Evolutionary conservation across 768 basidiomycete genomes (phyloP).

Genomic region (Lentinula detonsa): DNA sequence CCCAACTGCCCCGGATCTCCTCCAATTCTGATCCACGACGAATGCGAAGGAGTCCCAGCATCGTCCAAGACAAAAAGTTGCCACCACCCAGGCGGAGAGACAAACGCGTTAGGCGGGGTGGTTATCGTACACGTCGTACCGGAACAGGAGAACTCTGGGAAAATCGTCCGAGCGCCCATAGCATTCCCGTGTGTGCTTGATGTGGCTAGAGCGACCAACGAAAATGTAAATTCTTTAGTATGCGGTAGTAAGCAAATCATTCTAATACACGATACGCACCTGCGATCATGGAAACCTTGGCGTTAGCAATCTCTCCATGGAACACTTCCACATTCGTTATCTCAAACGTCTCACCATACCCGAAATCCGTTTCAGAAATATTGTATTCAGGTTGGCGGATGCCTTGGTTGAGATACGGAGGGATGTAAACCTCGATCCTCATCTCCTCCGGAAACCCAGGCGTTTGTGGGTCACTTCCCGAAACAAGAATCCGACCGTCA

Average conservation of each 20-base stretch:
- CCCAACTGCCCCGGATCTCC: constrained; percentile 67
- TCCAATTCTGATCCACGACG: constrained; percentile 72
- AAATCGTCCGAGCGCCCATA: constrained; percentile 68
- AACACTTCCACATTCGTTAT: constrained; percentile 44
- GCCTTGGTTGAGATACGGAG: constrained; percentile 74
- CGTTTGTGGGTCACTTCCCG: constrained; percentile 71
- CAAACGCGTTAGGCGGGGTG: constrained; percentile 62
- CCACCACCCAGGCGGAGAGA: constrained; percentile 74
- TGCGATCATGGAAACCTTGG: constrained; percentile 62
- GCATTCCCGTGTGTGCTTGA: constrained; percentile 76
- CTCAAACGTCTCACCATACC: constrained; percentile 42
- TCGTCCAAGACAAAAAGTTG: constrained; percentile 75
- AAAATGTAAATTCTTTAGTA: not conserved
- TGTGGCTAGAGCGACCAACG: constrained; percentile 33
- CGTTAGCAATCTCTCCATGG: constrained; percentile 32
- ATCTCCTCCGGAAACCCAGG: constrained; percentile 68
- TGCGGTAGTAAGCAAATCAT: not conserved
- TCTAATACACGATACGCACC: constrained; percentile 30
- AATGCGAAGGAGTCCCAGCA: constrained; percentile 64
- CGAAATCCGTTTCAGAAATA: constrained; percentile 58
- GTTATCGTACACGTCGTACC: constrained; percentile 73
- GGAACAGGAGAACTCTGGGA: constrained; percentile 64
- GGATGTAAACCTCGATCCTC: constrained; percentile 79
- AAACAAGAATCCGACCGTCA: constrained; percentile 69
- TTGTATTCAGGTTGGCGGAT: constrained; percentile 56